Evolutionary conservation across 352 stramenopile genomes (phyloP), one percentile per base, ranked within the genome.

Genomic region (Pythium rhizo-oryzae): DNA sequence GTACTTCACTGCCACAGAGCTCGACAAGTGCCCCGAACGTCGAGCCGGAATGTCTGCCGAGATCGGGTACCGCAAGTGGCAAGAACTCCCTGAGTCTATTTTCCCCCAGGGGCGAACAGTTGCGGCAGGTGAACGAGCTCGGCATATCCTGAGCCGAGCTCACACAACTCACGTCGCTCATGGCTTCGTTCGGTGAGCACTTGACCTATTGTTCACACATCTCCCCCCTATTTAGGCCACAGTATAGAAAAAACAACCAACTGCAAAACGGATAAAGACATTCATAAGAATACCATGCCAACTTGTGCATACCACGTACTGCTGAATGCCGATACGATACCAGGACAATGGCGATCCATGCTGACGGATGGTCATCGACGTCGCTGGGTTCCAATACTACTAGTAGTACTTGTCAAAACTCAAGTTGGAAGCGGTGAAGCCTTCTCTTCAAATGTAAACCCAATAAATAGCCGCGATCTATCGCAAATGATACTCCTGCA

Each of bases 1-100:
- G 39, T 96, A 95, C 53, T 96, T 96, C 57, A 76, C 87, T 15
- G 89, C 84, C 2, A 96, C 89, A 12, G 86, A 95, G 65, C 67
- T 96, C 16, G 63, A 74, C 39, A 79, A 73, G 24, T 85, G 76
- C 16, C 28, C 69, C 2, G 84, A 94, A 80, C 80, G 90, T 73
- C 67, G 51, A 54, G 55, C 78, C 63, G 62, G 63, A 57, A 94
- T 93, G 87, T 60, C 80, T 8, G 84, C 77, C 2, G 73, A 79
- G 28, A 88, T 96, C 35, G 65, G 62, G 11, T 92, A 90, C 59
- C 49, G 65, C n/a, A 74, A 73, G 37, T 96, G 89, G 89, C 82
- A 90, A 35, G 72, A 91, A 19, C 67, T 96, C 28, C 89, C 89
- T 15, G 67, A 84, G 59, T 67, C 49, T 0, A 69, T 94, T 25